Evolutionary conservation across 441 rosid genomes (phyloP).

Genomic region (Euphorbia corollata): DNA sequence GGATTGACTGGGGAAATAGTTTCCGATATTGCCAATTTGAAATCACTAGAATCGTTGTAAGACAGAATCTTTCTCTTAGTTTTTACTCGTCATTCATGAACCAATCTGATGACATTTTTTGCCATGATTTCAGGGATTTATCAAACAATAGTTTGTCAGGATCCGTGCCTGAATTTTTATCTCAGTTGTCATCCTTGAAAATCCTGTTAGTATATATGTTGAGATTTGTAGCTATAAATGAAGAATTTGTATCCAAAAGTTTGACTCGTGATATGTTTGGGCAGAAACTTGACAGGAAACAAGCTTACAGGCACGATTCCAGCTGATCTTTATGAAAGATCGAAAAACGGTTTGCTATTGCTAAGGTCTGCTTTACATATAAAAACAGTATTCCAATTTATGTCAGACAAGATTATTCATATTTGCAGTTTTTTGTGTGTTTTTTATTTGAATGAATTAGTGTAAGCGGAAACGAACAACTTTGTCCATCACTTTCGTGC

Average conservation of each 20-base stretch:
- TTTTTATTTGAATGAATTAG: background rate
- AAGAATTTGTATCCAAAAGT: background rate
- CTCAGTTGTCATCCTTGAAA: conserved; percentile 31
- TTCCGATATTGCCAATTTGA: conserved; percentile 18
- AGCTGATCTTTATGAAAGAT: conserved; percentile 5
- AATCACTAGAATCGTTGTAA: conserved; percentile 26
- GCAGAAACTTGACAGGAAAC: conserved; percentile 48
- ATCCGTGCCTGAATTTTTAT: conserved; percentile 37
- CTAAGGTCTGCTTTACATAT: background rate
- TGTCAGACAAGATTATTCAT: no score
- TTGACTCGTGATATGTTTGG: background rate
- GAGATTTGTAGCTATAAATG: background rate
- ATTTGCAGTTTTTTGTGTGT: background rate
- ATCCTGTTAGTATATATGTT: conserved; percentile 29
- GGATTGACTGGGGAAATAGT: conserved; percentile 24
- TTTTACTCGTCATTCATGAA: background rate
- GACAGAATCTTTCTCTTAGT: conserved; percentile 2
- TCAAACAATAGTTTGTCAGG: conserved; percentile 50
- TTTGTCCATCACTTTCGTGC: conserved; percentile 3
- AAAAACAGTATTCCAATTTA: no score
- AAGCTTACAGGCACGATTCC: conserved; percentile 33
- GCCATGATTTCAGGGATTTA: conserved; percentile 36
- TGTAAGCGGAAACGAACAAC: conserved; percentile 2
- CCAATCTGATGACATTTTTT: background rate
- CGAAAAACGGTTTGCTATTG: background rate